These are phyloP conservation scores for Brassica incana DNA, from an alignment of 345 rosid species.

Conservation along the genomic window DNA sequence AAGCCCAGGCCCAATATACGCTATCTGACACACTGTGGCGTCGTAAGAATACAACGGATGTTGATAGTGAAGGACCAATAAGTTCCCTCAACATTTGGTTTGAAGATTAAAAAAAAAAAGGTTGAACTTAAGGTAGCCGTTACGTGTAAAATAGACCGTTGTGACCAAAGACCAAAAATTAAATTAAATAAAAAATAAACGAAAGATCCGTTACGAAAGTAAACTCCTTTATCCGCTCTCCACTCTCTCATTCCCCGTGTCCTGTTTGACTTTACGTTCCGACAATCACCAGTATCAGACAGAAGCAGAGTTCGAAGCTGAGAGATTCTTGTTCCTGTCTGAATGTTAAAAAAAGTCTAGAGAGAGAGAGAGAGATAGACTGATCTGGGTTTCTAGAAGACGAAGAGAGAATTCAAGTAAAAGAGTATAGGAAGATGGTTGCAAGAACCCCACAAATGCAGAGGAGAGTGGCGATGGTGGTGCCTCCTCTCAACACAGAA, in stretches of 20 bases:
- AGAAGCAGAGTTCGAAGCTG: conserved; percentile 4
- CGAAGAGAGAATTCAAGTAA: not conserved
- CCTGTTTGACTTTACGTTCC: conserved; percentile 28
- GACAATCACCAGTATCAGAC: conserved; percentile 22
- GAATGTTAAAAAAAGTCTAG: conserved; percentile 10
- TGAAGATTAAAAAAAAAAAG: too few species aligned
- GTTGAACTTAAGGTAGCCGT: conserved; percentile 37
- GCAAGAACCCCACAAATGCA: conserved; percentile 98
- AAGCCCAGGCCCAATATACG: too few species aligned
- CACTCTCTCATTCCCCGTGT: conserved; percentile 15
- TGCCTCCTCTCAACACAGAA: conserved; percentile 66
- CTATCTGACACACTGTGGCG: too few species aligned
- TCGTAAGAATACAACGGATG: too few species aligned
- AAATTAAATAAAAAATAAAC: too few species aligned
- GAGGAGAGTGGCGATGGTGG: conserved; percentile 56
- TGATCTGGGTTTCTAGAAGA: too few species aligned
- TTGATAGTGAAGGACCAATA: too few species aligned
- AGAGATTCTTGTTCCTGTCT: too few species aligned
- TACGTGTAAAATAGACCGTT: conserved; percentile 32
- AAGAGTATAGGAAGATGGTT: conserved; percentile 53
- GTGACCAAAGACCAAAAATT: too few species aligned
- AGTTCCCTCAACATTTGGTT: too few species aligned
- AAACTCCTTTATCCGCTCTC: conserved; percentile 35
- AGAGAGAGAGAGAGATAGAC: not conserved
- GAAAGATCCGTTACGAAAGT: conserved; percentile 42